phyloP scores from a whole-genome alignment of 2,329 filamentous ascomycete genomes.

The Penicillium sclerotigenum region DNA sequence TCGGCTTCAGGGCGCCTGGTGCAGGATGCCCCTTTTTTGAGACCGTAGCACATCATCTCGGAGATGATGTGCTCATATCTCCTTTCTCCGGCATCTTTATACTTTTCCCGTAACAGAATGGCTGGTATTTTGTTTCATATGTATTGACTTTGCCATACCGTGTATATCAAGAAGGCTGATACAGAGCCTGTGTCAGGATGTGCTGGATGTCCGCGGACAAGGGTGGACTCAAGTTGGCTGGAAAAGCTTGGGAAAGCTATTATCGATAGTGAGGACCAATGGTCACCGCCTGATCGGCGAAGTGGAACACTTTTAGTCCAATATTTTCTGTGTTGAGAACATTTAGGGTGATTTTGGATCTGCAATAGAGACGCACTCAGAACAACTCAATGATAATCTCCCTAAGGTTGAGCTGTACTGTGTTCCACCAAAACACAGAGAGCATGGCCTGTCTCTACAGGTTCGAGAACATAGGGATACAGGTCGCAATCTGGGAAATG shows the following conservation, averaged over 20 bases:
- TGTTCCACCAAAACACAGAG: neutral
- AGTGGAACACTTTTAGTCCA: neutral
- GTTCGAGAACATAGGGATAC: neutral
- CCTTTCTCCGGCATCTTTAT: neutral
- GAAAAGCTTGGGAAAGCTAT: neutral
- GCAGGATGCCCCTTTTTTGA: neutral
- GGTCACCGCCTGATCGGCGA: neutral
- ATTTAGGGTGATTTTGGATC: neutral
- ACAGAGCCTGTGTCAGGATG: constrained; percentile 11
- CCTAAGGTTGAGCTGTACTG: neutral
- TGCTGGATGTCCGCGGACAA: neutral
- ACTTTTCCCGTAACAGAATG: neutral
- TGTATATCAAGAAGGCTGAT: constrained; percentile 3
- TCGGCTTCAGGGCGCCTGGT: neutral
- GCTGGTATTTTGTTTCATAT: neutral
- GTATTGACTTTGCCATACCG: constrained; percentile 6
- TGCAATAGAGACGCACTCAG: neutral
- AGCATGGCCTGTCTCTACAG: no score
- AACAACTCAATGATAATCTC: neutral
- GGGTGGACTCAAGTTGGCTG: neutral
- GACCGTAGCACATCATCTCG: neutral
- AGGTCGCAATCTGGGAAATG: neutral
- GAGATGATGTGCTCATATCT: neutral
- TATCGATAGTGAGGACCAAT: constrained; percentile 4
- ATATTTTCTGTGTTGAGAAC: neutral